A percentile compares a stretch with the other conserved stretches of the same genome.
Conservation (phyloP, 2,329 filamentous ascomycete genomes). For the Colletotrichum navitas region DNA sequence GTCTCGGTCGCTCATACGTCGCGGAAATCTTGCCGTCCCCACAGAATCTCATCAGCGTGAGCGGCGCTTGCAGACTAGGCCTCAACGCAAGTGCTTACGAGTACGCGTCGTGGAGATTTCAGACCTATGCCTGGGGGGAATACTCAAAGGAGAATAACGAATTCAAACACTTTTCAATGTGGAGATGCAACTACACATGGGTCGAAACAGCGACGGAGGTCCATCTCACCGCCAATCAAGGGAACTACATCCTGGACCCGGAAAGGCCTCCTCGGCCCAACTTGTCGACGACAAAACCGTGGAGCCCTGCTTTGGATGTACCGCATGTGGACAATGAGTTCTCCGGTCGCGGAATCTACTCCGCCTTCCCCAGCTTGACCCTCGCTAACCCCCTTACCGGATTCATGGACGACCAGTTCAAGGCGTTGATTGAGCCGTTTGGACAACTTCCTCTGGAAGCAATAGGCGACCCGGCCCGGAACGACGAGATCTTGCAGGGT, state of each 20-base stretch:
- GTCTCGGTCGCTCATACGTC: not conserved
- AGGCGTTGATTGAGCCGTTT: not conserved
- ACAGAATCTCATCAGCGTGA: not conserved
- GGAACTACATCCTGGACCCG: conserved; percentile 10
- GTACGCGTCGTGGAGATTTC: not conserved
- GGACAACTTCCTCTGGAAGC: not conserved
- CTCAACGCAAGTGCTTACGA: not conserved
- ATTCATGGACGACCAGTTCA: not conserved
- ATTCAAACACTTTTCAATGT: not conserved
- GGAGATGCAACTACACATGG: conserved; percentile 25
- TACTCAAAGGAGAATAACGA: not conserved
- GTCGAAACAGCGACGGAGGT: conserved; percentile 7
- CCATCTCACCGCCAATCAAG: not conserved
- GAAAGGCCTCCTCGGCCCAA: conserved; percentile 8
- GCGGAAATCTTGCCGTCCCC: not conserved
- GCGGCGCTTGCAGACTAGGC: not conserved
- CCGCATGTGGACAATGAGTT: conserved; percentile 7
- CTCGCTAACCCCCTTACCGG: conserved; percentile 1
- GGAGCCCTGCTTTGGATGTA: not conserved
- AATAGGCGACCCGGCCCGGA: conserved; percentile 10
- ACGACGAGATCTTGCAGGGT: not conserved
- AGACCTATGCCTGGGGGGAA: conserved; percentile 10
- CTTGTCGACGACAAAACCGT: not conserved
- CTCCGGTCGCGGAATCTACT: too few relatives aligned
- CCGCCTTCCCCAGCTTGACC: not conserved